These are phyloP conservation scores for Geotrichum fermentans DNA, from an alignment of 1,139 yeast species.

Conservation along the genomic window DNA sequence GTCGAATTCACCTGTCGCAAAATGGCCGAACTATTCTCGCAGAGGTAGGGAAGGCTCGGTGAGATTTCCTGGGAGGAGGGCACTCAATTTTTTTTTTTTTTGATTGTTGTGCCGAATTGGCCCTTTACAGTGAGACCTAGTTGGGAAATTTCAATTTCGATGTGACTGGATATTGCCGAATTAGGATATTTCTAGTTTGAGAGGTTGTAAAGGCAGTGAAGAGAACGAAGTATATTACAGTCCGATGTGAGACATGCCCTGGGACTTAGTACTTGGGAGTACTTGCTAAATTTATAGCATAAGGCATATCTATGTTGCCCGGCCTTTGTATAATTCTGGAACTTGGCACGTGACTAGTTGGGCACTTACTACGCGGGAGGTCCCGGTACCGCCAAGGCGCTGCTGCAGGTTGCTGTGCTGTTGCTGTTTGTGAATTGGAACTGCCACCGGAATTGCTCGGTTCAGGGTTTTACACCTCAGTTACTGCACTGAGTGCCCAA, in stretches of 20 bases:
- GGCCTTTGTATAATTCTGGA: too few species aligned
- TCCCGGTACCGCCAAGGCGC: too few species aligned
- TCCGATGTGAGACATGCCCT: neutral
- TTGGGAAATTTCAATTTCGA: slow-evolving; percentile 7
- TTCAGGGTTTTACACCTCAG: too few species aligned
- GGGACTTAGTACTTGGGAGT: neutral
- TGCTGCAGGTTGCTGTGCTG: too few species aligned
- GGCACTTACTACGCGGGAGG: too few species aligned
- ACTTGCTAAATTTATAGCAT: too few species aligned
- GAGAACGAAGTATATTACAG: neutral
- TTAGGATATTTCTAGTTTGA: too few species aligned
- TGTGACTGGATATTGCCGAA: slow-evolving; percentile 6
- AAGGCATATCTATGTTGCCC: too few species aligned
- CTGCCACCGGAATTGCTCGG: too few species aligned
- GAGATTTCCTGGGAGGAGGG: slow-evolving; percentile 10
- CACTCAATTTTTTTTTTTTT: slow-evolving; percentile 8
- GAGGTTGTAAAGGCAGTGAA: too few species aligned
- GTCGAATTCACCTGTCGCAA: slow-evolving; percentile 21
- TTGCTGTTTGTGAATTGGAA: too few species aligned
- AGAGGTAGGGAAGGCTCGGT: slow-evolving; percentile 10
- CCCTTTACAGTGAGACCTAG: neutral
- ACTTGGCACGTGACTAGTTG: neutral
- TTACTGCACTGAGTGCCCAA: too few species aligned
- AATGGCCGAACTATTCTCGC: slow-evolving; percentile 15
- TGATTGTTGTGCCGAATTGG: neutral